Evolutionary conservation across 2,329 filamentous ascomycete species (phyloP).

Genomic region (Oidium heveae): DNA sequence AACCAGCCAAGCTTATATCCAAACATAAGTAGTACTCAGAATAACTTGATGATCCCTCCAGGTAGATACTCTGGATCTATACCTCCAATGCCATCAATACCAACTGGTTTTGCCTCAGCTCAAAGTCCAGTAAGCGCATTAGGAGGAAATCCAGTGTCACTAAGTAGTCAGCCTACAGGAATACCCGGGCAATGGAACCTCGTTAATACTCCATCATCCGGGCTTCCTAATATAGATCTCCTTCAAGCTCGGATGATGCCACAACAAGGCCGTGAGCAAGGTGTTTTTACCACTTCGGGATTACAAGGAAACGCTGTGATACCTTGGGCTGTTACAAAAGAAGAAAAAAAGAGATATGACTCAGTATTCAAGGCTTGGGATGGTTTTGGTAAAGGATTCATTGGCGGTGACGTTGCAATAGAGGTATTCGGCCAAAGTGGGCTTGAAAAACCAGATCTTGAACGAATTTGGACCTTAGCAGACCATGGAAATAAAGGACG

Average conservation of each 20-base stretch:
- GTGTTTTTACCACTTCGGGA: constrained; percentile 60
- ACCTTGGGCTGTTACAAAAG: constrained; percentile 95
- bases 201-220: constrained; percentile 74
- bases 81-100: constrained; percentile 64
- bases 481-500: constrained; percentile 87
- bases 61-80: constrained; percentile 60
- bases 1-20: constrained; percentile 32
- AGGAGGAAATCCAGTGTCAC: constrained; percentile 23
- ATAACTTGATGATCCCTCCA: constrained; percentile 40
- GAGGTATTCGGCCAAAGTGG: constrained; percentile 96
- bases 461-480: constrained; percentile 81
- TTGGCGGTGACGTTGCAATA: constrained; percentile 76
- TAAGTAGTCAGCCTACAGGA: constrained; percentile 89
- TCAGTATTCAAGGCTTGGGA: constrained; percentile 92
- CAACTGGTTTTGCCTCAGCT: constrained; percentile 43
- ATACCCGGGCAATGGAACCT: constrained; percentile 92
- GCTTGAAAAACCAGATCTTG: constrained; percentile 68
- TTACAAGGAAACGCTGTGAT: constrained; percentile 85
- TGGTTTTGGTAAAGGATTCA: constrained; percentile 75
- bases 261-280: constrained; percentile 68
- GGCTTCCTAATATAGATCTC: constrained; percentile 80
- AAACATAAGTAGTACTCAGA: constrained; percentile 46
- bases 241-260: constrained; percentile 93
- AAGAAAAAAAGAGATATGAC: constrained; percentile 94
- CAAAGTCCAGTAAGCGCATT: constrained; percentile 32